Evolutionary conservation across 768 basidiomycete species (phyloP), one percentile per base, ranked within the genome.

Genomic region (Strobilomyces confusus): DNA sequence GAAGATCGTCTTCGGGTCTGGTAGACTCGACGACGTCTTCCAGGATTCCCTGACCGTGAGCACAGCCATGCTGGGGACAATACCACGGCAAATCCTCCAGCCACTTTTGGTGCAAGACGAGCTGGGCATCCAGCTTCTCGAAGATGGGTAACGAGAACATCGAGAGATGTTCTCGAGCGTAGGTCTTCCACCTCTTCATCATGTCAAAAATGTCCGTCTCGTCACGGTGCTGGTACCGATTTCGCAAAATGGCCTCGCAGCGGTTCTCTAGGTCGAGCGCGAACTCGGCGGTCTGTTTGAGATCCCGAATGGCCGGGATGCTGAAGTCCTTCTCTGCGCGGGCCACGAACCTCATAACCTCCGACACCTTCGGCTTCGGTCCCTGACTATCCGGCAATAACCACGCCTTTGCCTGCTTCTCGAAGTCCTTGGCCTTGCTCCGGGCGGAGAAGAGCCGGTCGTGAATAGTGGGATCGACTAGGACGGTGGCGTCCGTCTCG

Each of bases 281-380:
- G 57, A 89, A 83, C 54, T 87, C 82, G 20, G 87, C 86, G 26
- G 80, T 82, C 44, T 81, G 77, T 64, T 84, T 84, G 44, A 92
- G 72, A 47, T 87, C 81, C 15, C 75, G 68, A 33, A 93, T 74
- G 34, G 83, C 78, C 19, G 80, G 72, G 43, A 92, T 89, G 61
- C 74, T 80, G 63, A 84, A 93, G 56, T 91, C 88, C 64, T 86
- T 87, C 66, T 89, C 86, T 7, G 87, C 86, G 15, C 84, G 82
- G 14, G 75, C 73, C 37, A 86, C 81, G 23, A 92, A 78, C 51
- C 83, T 75, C 63, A 84, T 74, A 25, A 86, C 88, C 42, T 92
- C 89, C 48, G 79, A 73, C 32, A 87, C 76, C 57, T 81, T 79
- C 8, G 89, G 87, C 58, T 79, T 83, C 14, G 72, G 67, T 4